phyloP scores from a whole-genome alignment of 2,329 filamentous ascomycete species.

The Zymoseptoria passerinii region DNA sequence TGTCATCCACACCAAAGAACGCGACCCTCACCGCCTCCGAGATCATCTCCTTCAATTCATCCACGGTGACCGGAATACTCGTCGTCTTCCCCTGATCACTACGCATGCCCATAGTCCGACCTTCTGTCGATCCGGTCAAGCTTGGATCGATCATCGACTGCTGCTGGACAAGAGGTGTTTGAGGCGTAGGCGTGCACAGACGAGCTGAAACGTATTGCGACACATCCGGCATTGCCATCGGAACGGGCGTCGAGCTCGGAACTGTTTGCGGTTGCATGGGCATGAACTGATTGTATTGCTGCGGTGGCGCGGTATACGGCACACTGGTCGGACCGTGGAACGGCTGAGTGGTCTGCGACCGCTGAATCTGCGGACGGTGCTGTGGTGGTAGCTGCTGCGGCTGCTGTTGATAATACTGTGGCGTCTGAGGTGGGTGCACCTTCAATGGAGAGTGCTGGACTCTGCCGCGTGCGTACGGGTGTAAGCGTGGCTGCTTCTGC shows the following conservation, averaged over 20 bases:
- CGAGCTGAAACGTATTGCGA: constrained; percentile 11
- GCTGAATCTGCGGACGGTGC: constrained; percentile 6
- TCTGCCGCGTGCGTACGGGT: constrained; percentile 8
- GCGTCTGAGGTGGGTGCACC: background rate
- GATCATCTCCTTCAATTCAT: constrained; percentile 17
- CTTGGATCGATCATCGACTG: constrained; percentile 11
- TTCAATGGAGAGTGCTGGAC: background rate
- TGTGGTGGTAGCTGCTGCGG: constrained; percentile 1
- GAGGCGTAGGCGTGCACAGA: constrained; percentile 18
- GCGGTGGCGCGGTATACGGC: constrained; percentile 6
- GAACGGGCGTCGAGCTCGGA: background rate
- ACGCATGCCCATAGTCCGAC: background rate
- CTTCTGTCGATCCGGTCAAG: constrained; percentile 5
- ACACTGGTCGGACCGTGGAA: constrained; percentile 14
- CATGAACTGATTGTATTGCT: constrained; percentile 6
- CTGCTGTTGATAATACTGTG: background rate
- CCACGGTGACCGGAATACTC: constrained; percentile 12
- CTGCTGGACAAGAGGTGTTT: constrained; percentile 1
- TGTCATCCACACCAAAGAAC: constrained; percentile 3
- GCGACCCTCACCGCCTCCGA: constrained; percentile 13
- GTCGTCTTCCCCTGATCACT: constrained; percentile 3
- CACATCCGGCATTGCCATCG: constrained; percentile 3
- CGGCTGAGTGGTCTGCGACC: constrained; percentile 9
- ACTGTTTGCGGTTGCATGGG: background rate
- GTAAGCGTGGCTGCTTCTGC: constrained; percentile 8